Base-by-base conservation (phyloP, 2,329 filamentous ascomycete species). In the Intubia oerlemansii region DNA sequence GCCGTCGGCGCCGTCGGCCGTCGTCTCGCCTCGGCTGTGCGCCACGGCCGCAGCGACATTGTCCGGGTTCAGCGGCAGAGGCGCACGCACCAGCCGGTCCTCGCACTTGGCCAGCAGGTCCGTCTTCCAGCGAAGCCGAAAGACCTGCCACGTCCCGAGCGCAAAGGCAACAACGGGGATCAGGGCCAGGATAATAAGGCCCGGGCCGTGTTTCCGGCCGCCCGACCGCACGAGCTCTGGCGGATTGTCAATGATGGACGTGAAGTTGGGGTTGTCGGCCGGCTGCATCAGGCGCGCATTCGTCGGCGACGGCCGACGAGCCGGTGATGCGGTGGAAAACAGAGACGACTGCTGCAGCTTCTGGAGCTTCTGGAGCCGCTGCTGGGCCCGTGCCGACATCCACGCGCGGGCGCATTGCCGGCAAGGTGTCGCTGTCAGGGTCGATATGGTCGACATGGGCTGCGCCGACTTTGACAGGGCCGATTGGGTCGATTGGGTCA, bases 81-180 rank as follows among this genome's bases (percentile, higher is more conserved):
- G 88, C 12, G 75, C 65, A 32, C 78, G 78, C 23, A 92, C 65
- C 20, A 98, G 64, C 5, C 85, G 77, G 56, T 98, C 84, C 53
- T 95, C 88, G 50, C 79, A 81, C 41, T 75, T 80, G 34, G 85
- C 81, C 35, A 98, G 72, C 10, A 98, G 61, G 25, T 91, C 77
- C 4, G 81, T 82, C 50, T 98, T 98, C 84, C 85, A 92, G 33
- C 73, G 69, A 2, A 98, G 66, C 9, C 88, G 76, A 48, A 91
- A 70, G 30, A 98, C 78, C 49, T 98, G 88, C 88, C 88, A 98
- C 37, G 80, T 80, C 17, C 88, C 88, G 11, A 98, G 70, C 31
- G 61, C 57, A 50, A 98, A 92, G 9, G 88, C 81, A 1, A 84
- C 93, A 34, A 92, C 52, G 27, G 88, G 88, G 42, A 98, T 95